These are phyloP conservation scores for Lippia alba DNA, from an alignment of 305 asterid species.

Conservation along the genomic window DNA sequence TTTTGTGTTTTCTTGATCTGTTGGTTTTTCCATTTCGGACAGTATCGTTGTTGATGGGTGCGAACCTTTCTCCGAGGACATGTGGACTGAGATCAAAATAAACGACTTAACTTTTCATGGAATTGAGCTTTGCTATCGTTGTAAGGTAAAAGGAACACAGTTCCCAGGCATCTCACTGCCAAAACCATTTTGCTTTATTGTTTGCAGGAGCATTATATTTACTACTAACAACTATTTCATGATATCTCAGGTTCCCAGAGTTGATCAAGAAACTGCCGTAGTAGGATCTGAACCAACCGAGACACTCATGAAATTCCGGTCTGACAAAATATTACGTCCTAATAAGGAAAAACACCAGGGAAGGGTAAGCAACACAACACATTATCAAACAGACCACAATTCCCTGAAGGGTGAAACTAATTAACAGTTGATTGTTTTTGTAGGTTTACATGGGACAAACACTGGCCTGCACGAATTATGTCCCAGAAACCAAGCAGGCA, in stretches of 20 bases:
- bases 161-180: background rate
- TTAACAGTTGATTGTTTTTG: background rate
- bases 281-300: slow-evolving; percentile 51
- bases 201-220: background rate
- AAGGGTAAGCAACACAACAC: slow-evolving; percentile 41
- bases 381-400: background rate
- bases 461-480: slow-evolving; percentile 52
- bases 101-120: slow-evolving; percentile 48
- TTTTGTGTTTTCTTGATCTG: background rate
- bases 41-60: slow-evolving; percentile 55
- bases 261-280: slow-evolving; percentile 69
- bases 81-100: slow-evolving; percentile 63
- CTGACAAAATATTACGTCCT: slow-evolving; percentile 55
- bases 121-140: slow-evolving; percentile 62
- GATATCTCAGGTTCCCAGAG: slow-evolving; percentile 54
- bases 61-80: slow-evolving; percentile 61
- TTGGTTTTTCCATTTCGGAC: slow-evolving; percentile 6
- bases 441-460: slow-evolving; percentile 73
- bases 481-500: slow-evolving; percentile 37
- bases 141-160: slow-evolving; percentile 50
- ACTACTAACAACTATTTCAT: background rate
- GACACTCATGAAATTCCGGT: slow-evolving; percentile 53
- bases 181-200: background rate
- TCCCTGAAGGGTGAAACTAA: background rate
- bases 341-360: slow-evolving; percentile 53